Percentiles rank a stretch among this genome's conserved stretches.
Evolutionary conservation across 176 grass and related monocot genomes (phyloP).

Genomic region (Poa pratensis): DNA sequence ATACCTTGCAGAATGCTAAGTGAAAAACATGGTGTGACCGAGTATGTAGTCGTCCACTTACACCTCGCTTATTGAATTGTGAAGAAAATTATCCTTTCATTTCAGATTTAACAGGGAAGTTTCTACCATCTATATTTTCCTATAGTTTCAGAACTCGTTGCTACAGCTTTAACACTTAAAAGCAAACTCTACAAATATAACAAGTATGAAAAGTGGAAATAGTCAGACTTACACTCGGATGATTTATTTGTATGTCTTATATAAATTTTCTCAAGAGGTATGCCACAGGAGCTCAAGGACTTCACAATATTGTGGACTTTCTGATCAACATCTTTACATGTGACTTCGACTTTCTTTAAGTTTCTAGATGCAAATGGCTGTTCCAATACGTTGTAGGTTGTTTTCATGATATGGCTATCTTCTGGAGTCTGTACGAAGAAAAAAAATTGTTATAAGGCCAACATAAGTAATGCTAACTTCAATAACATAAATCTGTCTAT

Average conservation of each 20-base stretch:
- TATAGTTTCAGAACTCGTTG: not conserved
- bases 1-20: not conserved
- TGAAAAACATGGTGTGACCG: not conserved
- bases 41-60: not conserved
- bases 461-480: not conserved
- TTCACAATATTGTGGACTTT: not conserved
- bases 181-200: not conserved
- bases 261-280: conserved; percentile 12
- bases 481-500: not conserved
- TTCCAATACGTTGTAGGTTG: conserved; percentile 2
- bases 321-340: not conserved
- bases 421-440: not conserved
- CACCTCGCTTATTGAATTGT: not conserved
- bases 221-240: conserved; percentile 15
- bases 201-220: not conserved
- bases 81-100: not conserved
- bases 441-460: not conserved
- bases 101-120: not conserved
- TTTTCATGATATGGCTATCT: not conserved
- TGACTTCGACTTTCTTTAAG: conserved; percentile 16
- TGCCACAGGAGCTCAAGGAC: conserved; percentile 11
- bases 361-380: conserved; percentile 13
- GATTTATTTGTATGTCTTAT: not conserved
- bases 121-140: not conserved
- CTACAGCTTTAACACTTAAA: not conserved